phyloP scores from a whole-genome alignment of 2,329 filamentous ascomycete species.

The Fusarium ramigenum region DNA sequence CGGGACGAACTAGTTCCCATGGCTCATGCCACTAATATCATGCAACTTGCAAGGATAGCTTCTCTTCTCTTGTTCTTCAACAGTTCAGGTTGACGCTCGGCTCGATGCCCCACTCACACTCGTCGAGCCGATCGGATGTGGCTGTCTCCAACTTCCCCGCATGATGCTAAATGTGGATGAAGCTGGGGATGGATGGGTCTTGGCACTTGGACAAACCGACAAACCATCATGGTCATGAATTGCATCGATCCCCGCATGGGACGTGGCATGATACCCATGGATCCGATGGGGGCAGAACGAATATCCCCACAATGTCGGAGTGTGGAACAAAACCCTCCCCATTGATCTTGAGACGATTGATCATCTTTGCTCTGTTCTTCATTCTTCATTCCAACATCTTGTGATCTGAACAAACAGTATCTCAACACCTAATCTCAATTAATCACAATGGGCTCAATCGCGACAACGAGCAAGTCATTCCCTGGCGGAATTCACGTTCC shows the following conservation, averaged over 20 bases:
- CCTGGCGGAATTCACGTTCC: conserved; percentile 66
- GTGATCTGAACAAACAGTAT: neutral
- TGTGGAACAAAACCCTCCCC: conserved; percentile 15
- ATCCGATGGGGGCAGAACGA: conserved; percentile 14
- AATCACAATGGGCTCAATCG: conserved; percentile 43
- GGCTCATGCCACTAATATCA: conserved; percentile 6
- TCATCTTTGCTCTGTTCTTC: conserved; percentile 1
- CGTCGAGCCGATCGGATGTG: conserved; percentile 42
- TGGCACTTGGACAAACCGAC: conserved; percentile 3
- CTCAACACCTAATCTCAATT: neutral
- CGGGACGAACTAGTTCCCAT: neutral
- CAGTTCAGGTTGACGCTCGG: conserved; percentile 20
- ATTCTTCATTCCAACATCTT: neutral
- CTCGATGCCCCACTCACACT: conserved; percentile 40
- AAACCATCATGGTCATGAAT: neutral
- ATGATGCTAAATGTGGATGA: conserved; percentile 23
- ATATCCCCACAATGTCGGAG: conserved; percentile 16
- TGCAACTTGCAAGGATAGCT: conserved; percentile 7
- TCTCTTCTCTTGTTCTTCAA: neutral
- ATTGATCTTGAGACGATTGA: conserved; percentile 13
- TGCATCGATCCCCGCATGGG: neutral
- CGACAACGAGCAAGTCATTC: conserved; percentile 46
- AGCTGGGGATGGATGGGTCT: conserved; percentile 1
- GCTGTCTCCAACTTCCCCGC: conserved; percentile 42
- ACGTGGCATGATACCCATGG: conserved; percentile 30